Evolutionary conservation across 805 yeast genomes (phyloP).

Genomic region (Phaffomyces antillensis): DNA sequence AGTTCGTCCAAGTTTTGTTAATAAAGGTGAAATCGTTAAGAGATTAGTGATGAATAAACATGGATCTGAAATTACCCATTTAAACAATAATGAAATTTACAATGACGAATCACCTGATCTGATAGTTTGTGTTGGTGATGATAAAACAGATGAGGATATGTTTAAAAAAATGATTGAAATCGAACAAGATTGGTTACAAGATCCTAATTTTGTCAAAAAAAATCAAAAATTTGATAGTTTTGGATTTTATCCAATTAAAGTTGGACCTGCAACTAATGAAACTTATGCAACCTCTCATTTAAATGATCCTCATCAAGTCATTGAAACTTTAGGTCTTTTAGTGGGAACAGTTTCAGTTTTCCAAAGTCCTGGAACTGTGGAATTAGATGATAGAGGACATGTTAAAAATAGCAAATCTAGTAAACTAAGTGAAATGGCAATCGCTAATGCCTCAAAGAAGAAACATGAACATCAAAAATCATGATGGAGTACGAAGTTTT

Average conservation of each 20-base stretch:
- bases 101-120: constrained; percentile 66
- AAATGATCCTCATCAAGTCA: constrained; percentile 74
- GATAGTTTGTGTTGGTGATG: constrained; percentile 89
- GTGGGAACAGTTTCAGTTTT: constrained; percentile 74
- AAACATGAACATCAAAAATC: constrained; percentile 3
- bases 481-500: not conserved
- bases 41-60: constrained; percentile 61
- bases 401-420: constrained; percentile 36
- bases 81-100: constrained; percentile 8
- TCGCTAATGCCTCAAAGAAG: constrained; percentile 16
- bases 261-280: constrained; percentile 84
- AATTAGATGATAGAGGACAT: constrained; percentile 74
- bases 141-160: constrained; percentile 97
- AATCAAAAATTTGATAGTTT: constrained; percentile 42
- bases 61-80: constrained; percentile 33
- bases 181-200: constrained; percentile 44
- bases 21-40: constrained; percentile 94
- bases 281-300: constrained; percentile 84
- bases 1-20: constrained; percentile 91
- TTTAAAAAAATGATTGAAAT: constrained; percentile 66
- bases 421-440: constrained; percentile 27
- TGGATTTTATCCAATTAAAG: constrained; percentile 80
- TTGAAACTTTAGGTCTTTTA: constrained; percentile 74
- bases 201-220: constrained; percentile 28
- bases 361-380: constrained; percentile 72